Conservation (phyloP, 257 asterid genomes). For the Solanum boliviense region DNA sequence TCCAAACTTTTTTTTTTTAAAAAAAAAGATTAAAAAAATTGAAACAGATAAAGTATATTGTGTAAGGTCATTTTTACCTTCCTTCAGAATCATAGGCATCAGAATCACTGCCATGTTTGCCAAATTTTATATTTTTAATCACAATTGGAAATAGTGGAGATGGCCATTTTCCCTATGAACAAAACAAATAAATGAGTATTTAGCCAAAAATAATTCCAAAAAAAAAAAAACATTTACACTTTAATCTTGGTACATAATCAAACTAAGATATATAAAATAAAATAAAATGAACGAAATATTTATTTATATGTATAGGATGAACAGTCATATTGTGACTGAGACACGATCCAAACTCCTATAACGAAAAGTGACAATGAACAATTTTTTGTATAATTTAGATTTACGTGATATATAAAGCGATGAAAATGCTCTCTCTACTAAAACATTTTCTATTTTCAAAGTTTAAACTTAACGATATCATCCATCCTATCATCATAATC, state of each 20-base stretch:
- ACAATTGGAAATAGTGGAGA: constrained; percentile 50
- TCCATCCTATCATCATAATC: not conserved
- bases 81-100: constrained; percentile 74
- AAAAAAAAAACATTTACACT: too few relatives aligned
- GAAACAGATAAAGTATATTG: not conserved
- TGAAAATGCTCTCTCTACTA: rapidly evolving
- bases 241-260: not conserved
- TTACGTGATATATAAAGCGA: rapidly evolving
- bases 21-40: too few relatives aligned
- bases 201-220: not conserved
- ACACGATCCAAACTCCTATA: not conserved
- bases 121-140: constrained; percentile 50
- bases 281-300: not conserved
- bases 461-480: not conserved
- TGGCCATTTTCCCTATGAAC: constrained; percentile 57
- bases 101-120: constrained; percentile 67
- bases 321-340: not conserved
- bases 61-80: constrained; percentile 28
- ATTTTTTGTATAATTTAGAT: not conserved
- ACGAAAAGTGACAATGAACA: not conserved
- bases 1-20: rapidly evolving
- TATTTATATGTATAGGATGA: not conserved
- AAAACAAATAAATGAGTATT: not conserved
- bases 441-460: not conserved
- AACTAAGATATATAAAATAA: not conserved